phyloP scores from a whole-genome alignment of 768 basidiomycete genomes.

The Ramaria rubella region DNA sequence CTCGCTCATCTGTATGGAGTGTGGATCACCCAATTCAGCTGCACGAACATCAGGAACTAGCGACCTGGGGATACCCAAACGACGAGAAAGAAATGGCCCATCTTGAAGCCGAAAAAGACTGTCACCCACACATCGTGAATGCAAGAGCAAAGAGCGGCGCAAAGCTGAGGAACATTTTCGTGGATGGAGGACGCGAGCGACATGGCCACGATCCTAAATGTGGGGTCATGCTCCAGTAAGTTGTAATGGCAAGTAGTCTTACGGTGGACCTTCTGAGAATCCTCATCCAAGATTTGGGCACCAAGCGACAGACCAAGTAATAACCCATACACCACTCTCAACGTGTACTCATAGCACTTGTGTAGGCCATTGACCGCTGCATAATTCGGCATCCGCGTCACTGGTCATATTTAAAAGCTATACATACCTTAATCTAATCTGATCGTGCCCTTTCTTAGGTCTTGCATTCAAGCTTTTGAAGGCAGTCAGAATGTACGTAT shows the following conservation, averaged over 20 bases:
- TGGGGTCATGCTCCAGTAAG: conserved; percentile 18
- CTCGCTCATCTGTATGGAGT: conserved; percentile 13
- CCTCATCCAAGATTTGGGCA: conserved; percentile 9
- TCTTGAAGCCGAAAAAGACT: conserved; percentile 16
- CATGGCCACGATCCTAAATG: conserved; percentile 15
- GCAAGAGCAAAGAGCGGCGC: conserved; percentile 13
- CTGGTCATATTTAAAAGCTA: conserved; percentile 10
- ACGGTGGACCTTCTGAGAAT: background rate
- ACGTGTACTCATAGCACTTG: background rate
- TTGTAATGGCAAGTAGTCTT: background rate
- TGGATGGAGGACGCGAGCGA: conserved; percentile 19
- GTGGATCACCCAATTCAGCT: conserved; percentile 13
- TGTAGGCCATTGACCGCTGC: conserved; percentile 18
- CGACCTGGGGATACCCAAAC: conserved; percentile 18
- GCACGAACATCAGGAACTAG: conserved; percentile 17
- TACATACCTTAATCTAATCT: background rate
- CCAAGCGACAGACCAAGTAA: conserved; percentile 15
- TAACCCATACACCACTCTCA: background rate
- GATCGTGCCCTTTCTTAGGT: background rate
- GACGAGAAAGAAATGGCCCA: conserved; percentile 16
- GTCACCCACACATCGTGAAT: conserved; percentile 11
- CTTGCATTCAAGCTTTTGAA: conserved; percentile 20
- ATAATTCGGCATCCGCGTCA: conserved; percentile 18
- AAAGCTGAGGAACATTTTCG: conserved; percentile 15
- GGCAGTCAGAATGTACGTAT: conserved; percentile 17